Percentiles rank a stretch among this genome's conserved stretches.
Conservation (phyloP, 495 filamentous ascomycete genomes). For the Xylaria grammica region DNA sequence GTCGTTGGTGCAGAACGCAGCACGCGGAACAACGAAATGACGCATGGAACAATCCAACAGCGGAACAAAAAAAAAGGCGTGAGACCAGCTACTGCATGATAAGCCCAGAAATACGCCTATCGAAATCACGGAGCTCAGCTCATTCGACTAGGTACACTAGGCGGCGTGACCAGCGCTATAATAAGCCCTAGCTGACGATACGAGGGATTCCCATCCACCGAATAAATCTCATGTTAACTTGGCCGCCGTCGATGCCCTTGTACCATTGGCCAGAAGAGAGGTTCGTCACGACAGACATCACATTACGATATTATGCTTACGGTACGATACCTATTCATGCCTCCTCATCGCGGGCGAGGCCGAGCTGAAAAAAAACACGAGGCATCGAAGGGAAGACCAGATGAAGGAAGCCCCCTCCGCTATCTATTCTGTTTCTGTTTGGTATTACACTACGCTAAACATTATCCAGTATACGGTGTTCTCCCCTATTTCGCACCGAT, state of each 20-base stretch:
- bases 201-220: neutral
- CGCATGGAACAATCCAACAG: neutral
- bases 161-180: slow-evolving; percentile 1
- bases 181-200: slow-evolving; percentile 18
- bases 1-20: too few species aligned
- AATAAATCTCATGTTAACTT: neutral
- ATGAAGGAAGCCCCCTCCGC: too few species aligned
- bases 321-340: too few species aligned
- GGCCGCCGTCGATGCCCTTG: neutral
- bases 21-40: neutral
- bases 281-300: neutral
- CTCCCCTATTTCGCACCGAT: too few species aligned
- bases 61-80: neutral
- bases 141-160: slow-evolving; percentile 1
- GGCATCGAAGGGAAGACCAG: too few species aligned
- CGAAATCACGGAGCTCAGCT: slow-evolving; percentile 18
- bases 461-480: too few species aligned
- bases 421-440: too few species aligned
- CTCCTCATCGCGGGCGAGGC: too few species aligned
- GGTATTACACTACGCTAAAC: too few species aligned
- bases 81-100: neutral
- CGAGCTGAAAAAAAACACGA: too few species aligned
- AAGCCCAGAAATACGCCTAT: slow-evolving; percentile 17
- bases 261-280: neutral
- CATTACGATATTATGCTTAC: neutral